Evolutionary conservation across 768 basidiomycete genomes (phyloP).

Genomic region (Arthromyces matolae): DNA sequence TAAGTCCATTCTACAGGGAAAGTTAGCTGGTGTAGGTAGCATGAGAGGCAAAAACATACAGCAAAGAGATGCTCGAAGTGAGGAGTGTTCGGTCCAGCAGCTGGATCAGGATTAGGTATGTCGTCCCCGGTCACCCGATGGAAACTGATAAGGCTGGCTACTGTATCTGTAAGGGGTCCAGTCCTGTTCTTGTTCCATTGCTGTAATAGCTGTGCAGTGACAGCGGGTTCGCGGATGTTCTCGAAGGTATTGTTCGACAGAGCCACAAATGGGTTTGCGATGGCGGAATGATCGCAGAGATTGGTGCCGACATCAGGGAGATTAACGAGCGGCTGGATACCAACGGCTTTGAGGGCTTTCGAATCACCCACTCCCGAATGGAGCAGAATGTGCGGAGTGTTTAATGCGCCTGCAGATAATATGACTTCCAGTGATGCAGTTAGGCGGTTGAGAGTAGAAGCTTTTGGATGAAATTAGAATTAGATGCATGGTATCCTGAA

Average conservation of each 20-base stretch:
- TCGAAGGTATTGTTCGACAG: constrained; percentile 17
- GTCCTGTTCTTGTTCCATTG: constrained; percentile 21
- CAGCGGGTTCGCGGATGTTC: constrained; percentile 9
- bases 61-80: constrained; percentile 29
- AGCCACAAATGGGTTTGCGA: constrained; percentile 13
- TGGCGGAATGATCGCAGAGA: constrained; percentile 18
- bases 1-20: constrained; percentile 12
- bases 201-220: constrained; percentile 7
- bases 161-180: constrained; percentile 23
- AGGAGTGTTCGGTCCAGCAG: constrained; percentile 25
- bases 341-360: constrained; percentile 6
- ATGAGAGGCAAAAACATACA: constrained; percentile 14
- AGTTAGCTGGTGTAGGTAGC: background rate
- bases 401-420: constrained; percentile 26
- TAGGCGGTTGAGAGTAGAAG: constrained; percentile 3
- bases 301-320: constrained; percentile 22
- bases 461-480: background rate
- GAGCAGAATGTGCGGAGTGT: constrained; percentile 24
- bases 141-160: constrained; percentile 22
- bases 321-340: constrained; percentile 13
- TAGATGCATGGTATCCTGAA: too few species aligned
- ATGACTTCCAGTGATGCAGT: constrained; percentile 27
- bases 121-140: constrained; percentile 25
- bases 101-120: constrained; percentile 21
- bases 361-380: constrained; percentile 15